A percentile compares a stretch with the other conserved stretches of the same genome.
phyloP scores from a whole-genome alignment of 2,329 filamentous ascomycete genomes.

The Beauveria sp. region DNA sequence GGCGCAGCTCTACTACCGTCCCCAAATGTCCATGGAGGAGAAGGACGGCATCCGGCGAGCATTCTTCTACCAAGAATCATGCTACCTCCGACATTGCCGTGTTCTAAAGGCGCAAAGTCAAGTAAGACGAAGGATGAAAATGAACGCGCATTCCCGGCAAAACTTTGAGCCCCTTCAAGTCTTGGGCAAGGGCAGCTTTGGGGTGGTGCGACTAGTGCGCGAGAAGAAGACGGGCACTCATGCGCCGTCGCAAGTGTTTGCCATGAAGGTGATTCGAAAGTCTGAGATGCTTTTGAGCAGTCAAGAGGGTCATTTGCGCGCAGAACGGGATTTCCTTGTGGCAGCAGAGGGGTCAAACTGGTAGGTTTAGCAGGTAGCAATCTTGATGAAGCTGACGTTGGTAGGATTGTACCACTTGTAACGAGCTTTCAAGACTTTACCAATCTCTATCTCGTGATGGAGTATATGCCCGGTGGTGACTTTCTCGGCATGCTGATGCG shows the following conservation, averaged over 20 bases:
- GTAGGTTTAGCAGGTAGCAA: conserved; percentile 28
- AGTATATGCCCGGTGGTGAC: conserved; percentile 95
- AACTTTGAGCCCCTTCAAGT: conserved; percentile 73
- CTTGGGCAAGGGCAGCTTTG: conserved; percentile 90
- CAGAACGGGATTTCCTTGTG: conserved; percentile 87
- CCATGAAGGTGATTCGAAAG: conserved; percentile 97
- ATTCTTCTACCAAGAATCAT: conserved; percentile 61
- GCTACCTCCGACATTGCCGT: conserved; percentile 66
- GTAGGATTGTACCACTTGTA: conserved; percentile 76
- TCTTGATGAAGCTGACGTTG: neutral
- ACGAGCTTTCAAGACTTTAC: conserved; percentile 81
- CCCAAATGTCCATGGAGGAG: conserved; percentile 48
- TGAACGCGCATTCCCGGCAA: conserved; percentile 16
- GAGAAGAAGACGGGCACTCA: conserved; percentile 41
- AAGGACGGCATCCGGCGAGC: conserved; percentile 43
- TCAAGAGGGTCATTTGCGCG: conserved; percentile 86
- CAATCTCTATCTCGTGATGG: conserved; percentile 91
- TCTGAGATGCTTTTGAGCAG: conserved; percentile 84
- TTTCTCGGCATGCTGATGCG: conserved; percentile 82
- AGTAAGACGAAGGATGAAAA: conserved; percentile 9
- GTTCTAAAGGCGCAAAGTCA: conserved; percentile 57
- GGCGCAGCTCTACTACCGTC: conserved; percentile 46
- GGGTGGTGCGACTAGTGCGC: conserved; percentile 78
- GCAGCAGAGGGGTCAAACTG: conserved; percentile 81
- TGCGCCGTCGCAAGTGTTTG: conserved; percentile 56